Evolutionary conservation across 2,329 filamentous ascomycete species (phyloP), one percentile per base, ranked within the genome.

Genomic region (Diaporthe humulicola): DNA sequence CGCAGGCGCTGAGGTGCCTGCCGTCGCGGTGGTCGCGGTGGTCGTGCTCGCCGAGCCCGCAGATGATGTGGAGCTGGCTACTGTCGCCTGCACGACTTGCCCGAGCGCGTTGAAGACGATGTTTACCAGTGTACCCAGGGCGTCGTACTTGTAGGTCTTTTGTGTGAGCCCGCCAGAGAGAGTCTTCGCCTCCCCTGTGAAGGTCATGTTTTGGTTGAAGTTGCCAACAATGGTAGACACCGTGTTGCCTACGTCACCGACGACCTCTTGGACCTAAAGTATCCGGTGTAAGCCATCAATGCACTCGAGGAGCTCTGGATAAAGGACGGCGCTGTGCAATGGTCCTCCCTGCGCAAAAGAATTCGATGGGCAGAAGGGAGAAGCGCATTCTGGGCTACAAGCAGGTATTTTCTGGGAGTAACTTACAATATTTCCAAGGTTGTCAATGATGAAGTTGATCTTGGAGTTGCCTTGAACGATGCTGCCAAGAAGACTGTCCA

Each of bases 151-250:
- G 78, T 87, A 91, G n/a, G 86, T 87, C 82, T 88, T 90, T 79
- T 90, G 86, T 8, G 84, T 84, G 33, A 83, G 67, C 1, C 84
- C 84, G 45, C 81, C 82, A 1, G 78, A 78, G 8, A 85, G 77
- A n/a, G 80, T 77, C 71, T 83, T 79, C 52, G 82, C 77, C 9
- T 82, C 78, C 14, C 84, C 85, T 12, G 84, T 86, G 74, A 81
- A 84, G 2, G 89, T 92, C 90, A 92, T 92, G 81, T 91, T 91
- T 73, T 84, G 83, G 78, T 86, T 79, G 80, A 86, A 92, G 78
- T 90, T 88, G 69, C 90, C 90, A 9, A 92, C 88, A 74, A 92
- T 91, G 28, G 82, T 84, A 73, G 85, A 87, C 0, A 90, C 81
- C 2, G 85, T 79, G 40, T 82, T 82, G 4, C 84, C 86, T 0